Evolutionary conservation across 2,329 filamentous ascomycete species (phyloP).

Genomic region (Elsinoe arachidis): DNA sequence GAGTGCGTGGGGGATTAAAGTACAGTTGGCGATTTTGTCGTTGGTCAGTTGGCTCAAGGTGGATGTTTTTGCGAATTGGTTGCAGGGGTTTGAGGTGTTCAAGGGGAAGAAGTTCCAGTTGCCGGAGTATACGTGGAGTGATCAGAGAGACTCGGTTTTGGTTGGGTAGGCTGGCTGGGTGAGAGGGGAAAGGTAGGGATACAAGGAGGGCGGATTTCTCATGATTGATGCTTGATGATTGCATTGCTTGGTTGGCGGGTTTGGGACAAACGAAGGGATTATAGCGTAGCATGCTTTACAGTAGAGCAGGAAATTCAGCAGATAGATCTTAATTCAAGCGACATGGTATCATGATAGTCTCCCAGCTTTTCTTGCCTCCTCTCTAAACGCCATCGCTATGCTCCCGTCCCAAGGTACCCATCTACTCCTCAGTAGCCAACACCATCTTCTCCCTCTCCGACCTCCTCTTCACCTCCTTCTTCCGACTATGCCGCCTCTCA

Average conservation of each 20-base stretch:
- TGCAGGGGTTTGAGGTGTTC: background rate
- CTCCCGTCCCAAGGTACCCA: background rate
- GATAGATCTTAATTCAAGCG: background rate
- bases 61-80: constrained; percentile 8
- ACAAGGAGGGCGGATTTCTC: background rate
- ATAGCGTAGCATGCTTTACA: background rate
- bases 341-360: background rate
- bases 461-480: constrained; percentile 63
- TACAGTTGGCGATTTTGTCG: constrained; percentile 1
- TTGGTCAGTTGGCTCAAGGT: background rate
- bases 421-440: constrained; percentile 54
- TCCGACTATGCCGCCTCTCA: constrained; percentile 80
- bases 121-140: background rate
- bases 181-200: background rate
- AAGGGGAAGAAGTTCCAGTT: constrained; percentile 7
- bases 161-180: background rate
- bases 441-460: constrained; percentile 92
- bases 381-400: constrained; percentile 10
- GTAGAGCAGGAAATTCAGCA: background rate
- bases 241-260: background rate
- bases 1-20: constrained; percentile 5
- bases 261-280: background rate
- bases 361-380: background rate
- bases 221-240: constrained; percentile 5
- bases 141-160: background rate